Conservation (phyloP, 768 basidiomycete species). For the Lentinula raphanica region DNA sequence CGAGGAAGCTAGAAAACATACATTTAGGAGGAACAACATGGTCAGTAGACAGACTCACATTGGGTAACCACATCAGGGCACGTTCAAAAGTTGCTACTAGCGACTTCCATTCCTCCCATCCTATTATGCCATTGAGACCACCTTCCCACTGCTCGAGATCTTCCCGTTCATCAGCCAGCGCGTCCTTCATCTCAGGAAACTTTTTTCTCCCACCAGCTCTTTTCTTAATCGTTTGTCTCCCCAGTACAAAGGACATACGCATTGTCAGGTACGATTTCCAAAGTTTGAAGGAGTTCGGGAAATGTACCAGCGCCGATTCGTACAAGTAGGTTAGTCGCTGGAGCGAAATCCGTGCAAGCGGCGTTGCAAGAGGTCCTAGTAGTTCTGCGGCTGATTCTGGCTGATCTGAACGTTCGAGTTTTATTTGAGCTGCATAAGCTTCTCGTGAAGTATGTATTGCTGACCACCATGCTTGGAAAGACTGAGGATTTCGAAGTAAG, state of each 20-base stretch:
- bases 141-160: constrained; percentile 82
- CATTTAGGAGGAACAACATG: constrained; percentile 8
- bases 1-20: constrained; percentile 66
- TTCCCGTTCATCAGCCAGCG: constrained; percentile 78
- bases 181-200: constrained; percentile 86
- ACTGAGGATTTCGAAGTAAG: constrained; percentile 82
- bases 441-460: constrained; percentile 77
- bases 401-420: constrained; percentile 46
- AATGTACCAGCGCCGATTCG: constrained; percentile 83
- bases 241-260: constrained; percentile 83
- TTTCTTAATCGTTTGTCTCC: constrained; percentile 66
- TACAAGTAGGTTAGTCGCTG: constrained; percentile 90
- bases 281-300: constrained; percentile 87
- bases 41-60: constrained; percentile 41
- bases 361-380: constrained; percentile 76
- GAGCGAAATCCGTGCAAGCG: constrained; percentile 66
- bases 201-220: constrained; percentile 86
- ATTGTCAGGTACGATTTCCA: constrained; percentile 91
- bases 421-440: constrained; percentile 49
- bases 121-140: constrained; percentile 82
- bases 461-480: constrained; percentile 90
- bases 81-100: constrained; percentile 88
- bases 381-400: constrained; percentile 49
- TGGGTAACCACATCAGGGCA: constrained; percentile 91
- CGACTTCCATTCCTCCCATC: constrained; percentile 93